A percentile compares a stretch with the other conserved stretches of the same genome.
These are phyloP conservation scores for Albifimbria verrucaria DNA, from an alignment of 2,329 filamentous ascomycete species.

Conservation along the genomic window DNA sequence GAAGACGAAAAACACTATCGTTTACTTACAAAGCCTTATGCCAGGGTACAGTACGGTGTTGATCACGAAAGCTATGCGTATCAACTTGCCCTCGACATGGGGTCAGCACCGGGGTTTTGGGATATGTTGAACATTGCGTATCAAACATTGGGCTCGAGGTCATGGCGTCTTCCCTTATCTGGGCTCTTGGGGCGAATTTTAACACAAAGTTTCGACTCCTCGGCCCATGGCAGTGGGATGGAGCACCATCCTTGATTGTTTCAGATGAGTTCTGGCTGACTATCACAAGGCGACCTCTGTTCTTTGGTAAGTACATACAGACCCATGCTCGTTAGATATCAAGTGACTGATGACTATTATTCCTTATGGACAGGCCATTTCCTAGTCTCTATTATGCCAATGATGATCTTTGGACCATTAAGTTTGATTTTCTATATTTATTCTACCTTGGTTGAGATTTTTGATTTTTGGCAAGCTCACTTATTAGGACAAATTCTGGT, in stretches of 20 bases:
- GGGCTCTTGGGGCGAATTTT: conserved; percentile 39
- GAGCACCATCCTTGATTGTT: conserved; percentile 15
- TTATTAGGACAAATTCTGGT: neutral
- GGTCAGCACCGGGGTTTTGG: conserved; percentile 29
- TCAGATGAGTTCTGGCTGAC: conserved; percentile 18
- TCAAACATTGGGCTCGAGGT: neutral
- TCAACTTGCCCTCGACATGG: conserved; percentile 42
- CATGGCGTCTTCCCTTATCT: conserved; percentile 23
- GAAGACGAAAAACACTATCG: conserved; percentile 36
- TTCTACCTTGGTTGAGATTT: neutral
- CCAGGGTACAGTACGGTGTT: conserved; percentile 36
- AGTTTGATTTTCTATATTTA: conserved; percentile 3
- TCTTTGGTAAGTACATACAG: conserved; percentile 12
- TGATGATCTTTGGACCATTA: conserved; percentile 14
- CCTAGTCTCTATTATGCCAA: conserved; percentile 13
- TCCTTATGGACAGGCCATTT: conserved; percentile 11
- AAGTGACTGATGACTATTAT: neutral
- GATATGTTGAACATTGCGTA: neutral
- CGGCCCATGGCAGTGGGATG: conserved; percentile 33
- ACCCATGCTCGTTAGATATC: neutral
- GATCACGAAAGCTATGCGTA: conserved; percentile 46
- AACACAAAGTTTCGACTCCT: conserved; percentile 39
- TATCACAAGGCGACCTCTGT: conserved; percentile 14
- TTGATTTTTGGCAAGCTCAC: neutral
- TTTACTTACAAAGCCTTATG: conserved; percentile 23